These are phyloP conservation scores for Candolleomyces eurysporus DNA, from an alignment of 768 basidiomycete genomes.

Conservation along the genomic window DNA sequence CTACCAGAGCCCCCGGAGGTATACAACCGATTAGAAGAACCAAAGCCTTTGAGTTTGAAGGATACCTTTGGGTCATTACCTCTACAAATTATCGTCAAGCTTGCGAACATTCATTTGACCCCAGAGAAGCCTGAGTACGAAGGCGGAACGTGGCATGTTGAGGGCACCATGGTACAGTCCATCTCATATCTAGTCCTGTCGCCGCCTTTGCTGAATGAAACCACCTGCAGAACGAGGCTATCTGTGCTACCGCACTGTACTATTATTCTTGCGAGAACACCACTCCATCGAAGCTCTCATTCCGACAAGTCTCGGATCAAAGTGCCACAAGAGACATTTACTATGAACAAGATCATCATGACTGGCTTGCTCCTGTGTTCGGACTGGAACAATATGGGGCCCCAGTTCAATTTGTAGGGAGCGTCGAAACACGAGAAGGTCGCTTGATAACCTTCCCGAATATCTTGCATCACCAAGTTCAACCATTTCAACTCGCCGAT, in stretches of 20 bases:
- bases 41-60: too few relatives aligned
- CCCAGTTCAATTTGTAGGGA: constrained; percentile 22
- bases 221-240: constrained; percentile 16
- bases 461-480: constrained; percentile 32
- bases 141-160: constrained; percentile 17
- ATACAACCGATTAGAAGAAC: too few relatives aligned
- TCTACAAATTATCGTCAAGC: constrained; percentile 16
- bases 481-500: constrained; percentile 32
- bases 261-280: constrained; percentile 16
- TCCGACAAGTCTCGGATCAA: constrained; percentile 10
- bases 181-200: not conserved
- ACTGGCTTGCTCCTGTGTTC: constrained; percentile 19
- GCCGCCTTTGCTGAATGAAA: not conserved
- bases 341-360: constrained; percentile 19
- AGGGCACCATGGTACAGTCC: constrained; percentile 14
- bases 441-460: constrained; percentile 34
- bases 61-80: not conserved
- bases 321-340: constrained; percentile 2
- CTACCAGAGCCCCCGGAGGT: too few relatives aligned
- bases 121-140: constrained; percentile 14
- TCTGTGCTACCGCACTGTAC: constrained; percentile 17
- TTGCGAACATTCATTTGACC: constrained; percentile 19
- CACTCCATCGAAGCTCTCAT: constrained; percentile 10
- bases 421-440: constrained; percentile 23
- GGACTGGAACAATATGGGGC: constrained; percentile 14